Conservation (phyloP, 2,329 filamentous ascomycete genomes). For the Botrytis sinoallii region DNA sequence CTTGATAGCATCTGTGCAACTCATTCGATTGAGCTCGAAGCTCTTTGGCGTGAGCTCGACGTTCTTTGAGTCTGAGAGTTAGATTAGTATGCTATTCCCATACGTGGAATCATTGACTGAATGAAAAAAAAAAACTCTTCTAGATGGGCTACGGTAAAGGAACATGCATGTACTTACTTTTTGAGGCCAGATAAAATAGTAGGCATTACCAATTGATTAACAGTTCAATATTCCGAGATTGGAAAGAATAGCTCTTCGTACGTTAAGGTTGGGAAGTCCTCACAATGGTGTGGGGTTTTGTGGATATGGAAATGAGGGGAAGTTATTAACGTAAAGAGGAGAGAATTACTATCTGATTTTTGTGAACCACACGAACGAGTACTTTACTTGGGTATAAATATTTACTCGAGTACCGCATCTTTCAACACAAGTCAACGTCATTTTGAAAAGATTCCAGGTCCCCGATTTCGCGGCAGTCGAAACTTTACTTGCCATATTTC, state of each 20-base stretch:
- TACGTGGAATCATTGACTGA: background rate
- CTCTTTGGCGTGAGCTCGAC: conserved; percentile 5
- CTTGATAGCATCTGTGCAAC: background rate
- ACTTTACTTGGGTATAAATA: background rate
- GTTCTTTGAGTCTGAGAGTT: background rate
- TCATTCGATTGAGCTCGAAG: background rate
- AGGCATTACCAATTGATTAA: background rate
- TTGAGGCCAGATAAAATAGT: background rate
- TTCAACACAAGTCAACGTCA: background rate
- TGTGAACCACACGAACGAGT: background rate
- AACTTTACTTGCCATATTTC: background rate
- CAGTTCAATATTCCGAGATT: background rate
- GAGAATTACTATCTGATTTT: background rate
- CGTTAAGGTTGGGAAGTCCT: background rate
- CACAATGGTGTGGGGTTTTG: background rate
- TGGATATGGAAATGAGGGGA: background rate
- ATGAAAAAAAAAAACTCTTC: fast-evolving
- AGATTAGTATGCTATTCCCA: background rate
- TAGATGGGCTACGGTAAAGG: background rate
- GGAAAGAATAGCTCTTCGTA: background rate
- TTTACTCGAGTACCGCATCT: background rate
- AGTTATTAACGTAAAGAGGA: background rate
- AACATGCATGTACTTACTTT: background rate
- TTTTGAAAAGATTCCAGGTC: background rate
- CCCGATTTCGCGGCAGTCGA: background rate